phyloP scores from a whole-genome alignment of 2,329 filamentous ascomycete species.

The Metarhizium guizhouense region DNA sequence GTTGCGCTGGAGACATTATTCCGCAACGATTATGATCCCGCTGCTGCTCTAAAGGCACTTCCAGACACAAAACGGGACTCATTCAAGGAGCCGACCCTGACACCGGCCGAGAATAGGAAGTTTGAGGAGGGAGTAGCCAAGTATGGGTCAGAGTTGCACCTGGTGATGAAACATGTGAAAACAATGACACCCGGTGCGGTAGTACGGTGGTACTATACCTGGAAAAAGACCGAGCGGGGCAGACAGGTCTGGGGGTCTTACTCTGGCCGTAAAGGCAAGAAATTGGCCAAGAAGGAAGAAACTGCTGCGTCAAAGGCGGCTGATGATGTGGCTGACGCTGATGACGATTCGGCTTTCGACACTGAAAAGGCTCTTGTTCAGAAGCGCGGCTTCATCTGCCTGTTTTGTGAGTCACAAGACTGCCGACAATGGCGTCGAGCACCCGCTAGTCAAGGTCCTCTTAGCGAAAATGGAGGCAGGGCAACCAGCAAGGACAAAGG shows the following conservation, averaged over 20 bases:
- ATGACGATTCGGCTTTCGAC: constrained; percentile 95
- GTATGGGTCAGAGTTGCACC: constrained; percentile 81
- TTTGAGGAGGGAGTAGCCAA: constrained; percentile 89
- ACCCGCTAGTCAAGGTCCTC: constrained; percentile 63
- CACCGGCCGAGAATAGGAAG: constrained; percentile 68
- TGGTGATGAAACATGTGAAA: constrained; percentile 78
- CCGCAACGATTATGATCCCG: constrained; percentile 59
- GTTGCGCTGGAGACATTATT: constrained; percentile 70
- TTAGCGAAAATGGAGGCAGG: constrained; percentile 51
- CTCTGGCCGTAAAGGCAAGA: constrained; percentile 80
- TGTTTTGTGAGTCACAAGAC: constrained; percentile 73
- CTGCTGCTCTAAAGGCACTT: constrained; percentile 62
- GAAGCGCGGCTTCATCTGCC: constrained; percentile 84
- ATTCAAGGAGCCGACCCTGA: constrained; percentile 79
- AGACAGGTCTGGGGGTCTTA: constrained; percentile 86
- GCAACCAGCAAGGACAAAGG: constrained; percentile 67
- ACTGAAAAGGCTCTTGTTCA: constrained; percentile 69
- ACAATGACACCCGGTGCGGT: constrained; percentile 71
- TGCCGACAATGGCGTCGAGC: constrained; percentile 90
- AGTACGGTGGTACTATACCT: constrained; percentile 91
- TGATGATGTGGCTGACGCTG: constrained; percentile 85
- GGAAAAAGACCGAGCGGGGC: constrained; percentile 89
- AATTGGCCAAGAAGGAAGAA: constrained; percentile 68
- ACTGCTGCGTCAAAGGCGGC: constrained; percentile 67
- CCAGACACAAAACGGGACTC: constrained; percentile 58